Base-by-base conservation (phyloP, 768 basidiomycete genomes). In the Dacryopinax spathularia region DNA sequence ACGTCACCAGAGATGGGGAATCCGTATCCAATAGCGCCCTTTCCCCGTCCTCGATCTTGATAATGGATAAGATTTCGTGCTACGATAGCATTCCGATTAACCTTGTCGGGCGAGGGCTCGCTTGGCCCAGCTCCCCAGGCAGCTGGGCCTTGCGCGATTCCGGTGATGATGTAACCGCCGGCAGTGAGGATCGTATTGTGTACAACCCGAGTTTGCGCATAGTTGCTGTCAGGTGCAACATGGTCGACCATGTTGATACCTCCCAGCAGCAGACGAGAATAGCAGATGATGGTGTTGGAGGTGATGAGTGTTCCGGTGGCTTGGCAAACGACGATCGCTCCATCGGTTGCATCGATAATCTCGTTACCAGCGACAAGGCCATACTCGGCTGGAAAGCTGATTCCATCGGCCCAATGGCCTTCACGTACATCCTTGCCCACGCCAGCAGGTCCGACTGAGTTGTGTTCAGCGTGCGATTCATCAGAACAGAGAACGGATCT, bases 231-330 rank as follows among this genome's bases (percentile, higher is more conserved):
- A 66, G 67, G 61, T 10, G 66, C 64, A 13, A 44, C 63, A 48
- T 64, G 68, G 37, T 70, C 69, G 9, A 70, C 69, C 69, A 70
- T 70, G 61, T 69, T 69, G 41, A 70, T 70, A 2, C 65, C 69
- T 18, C 69, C 69, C 20, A 70, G 65, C 4, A 61, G 43, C 35
- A 70, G 59, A 12, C 67, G 63, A 25, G 60, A 60, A 13, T 60
- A 62, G 27, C 63, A 62, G 25, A 69, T 60, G 41, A 70, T 68
- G 2, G 69, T 70, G 59, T 70, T 70, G 35, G 66, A 69, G 5
- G 66, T 70, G 25, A 70, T 61, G 16, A 70, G 48, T 12, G 65
- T 67, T 10, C 69, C 69, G 18, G 69, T 69, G 10, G 69, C 69
- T 56, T 65, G 64, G 62, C 69, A 70, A 9, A 69, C 61, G 39